Percentiles rank a stretch among this genome's conserved stretches.
phyloP scores from a whole-genome alignment of 345 rosid species.

The Combretum micranthum region DNA sequence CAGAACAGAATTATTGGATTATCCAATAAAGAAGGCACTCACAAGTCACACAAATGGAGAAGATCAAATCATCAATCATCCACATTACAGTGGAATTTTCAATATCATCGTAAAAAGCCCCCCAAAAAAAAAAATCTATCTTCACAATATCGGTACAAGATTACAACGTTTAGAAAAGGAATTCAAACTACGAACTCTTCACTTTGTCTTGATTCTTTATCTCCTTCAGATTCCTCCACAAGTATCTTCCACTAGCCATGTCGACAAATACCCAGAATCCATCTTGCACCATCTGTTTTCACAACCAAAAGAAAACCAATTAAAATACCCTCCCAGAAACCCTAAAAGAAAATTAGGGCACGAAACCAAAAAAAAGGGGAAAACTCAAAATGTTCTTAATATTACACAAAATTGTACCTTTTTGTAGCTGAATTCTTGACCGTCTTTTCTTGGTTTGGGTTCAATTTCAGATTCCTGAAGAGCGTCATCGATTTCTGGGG shows the following conservation, averaged over 20 bases:
- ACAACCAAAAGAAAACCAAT: slow-evolving; percentile 7
- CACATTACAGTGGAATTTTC: too few species aligned
- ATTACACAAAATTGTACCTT: slow-evolving; percentile 31
- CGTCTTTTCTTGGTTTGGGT: slow-evolving; percentile 20
- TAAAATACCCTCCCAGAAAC: neutral
- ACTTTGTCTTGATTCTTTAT: slow-evolving; percentile 28
- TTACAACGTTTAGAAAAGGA: too few species aligned
- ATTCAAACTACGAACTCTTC: slow-evolving; percentile 2
- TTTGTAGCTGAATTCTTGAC: slow-evolving; percentile 32
- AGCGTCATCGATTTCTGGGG: slow-evolving; percentile 34
- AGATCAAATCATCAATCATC: too few species aligned
- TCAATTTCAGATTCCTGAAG: slow-evolving; percentile 33
- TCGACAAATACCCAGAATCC: slow-evolving; percentile 85
- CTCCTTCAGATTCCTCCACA: slow-evolving; percentile 69
- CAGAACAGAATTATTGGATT: too few species aligned
- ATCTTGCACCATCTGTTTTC: slow-evolving; percentile 42
- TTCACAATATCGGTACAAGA: neutral
- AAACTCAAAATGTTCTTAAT: too few species aligned
- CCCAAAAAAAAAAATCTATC: too few species aligned
- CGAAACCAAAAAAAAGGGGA: neutral
- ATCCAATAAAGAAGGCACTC: too few species aligned
- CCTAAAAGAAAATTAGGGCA: neutral
- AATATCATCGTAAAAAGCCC: too few species aligned
- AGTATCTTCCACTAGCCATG: slow-evolving; percentile 84
- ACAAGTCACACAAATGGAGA: too few species aligned